phyloP scores from a whole-genome alignment of 2,329 filamentous ascomycete species.

The Aspergillus fijiensis region DNA sequence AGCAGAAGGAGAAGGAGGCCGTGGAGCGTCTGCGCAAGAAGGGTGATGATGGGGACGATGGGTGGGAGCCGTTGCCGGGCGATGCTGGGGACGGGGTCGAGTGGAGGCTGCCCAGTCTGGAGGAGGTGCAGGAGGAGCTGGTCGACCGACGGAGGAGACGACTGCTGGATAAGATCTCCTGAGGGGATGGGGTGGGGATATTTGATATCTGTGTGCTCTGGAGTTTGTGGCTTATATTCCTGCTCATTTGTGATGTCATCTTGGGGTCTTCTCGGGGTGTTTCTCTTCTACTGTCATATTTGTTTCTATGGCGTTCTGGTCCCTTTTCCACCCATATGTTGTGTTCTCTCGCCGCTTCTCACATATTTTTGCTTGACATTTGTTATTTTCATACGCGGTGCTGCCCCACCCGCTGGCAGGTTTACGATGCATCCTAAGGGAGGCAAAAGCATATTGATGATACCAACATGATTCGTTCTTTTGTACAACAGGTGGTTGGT shows the following conservation, averaged over 20 bases:
- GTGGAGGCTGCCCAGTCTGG: slow-evolving; percentile 81
- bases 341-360: not conserved
- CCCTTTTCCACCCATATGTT: slow-evolving; percentile 8
- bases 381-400: slow-evolving; percentile 7
- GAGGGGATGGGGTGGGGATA: slow-evolving; percentile 15
- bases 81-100: slow-evolving; percentile 77
- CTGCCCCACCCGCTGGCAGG: slow-evolving; percentile 12
- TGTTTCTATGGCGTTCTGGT: slow-evolving; percentile 22
- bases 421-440: slow-evolving; percentile 16
- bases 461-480: slow-evolving; percentile 21
- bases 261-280: not conserved
- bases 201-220: not conserved
- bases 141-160: slow-evolving; percentile 80
- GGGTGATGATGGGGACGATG: slow-evolving; percentile 60
- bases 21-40: slow-evolving; percentile 65
- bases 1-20: slow-evolving; percentile 78
- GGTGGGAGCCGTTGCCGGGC: slow-evolving; percentile 84
- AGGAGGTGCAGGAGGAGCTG: slow-evolving; percentile 92
- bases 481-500: slow-evolving; percentile 24
- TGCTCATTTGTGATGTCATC: slow-evolving; percentile 1
- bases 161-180: slow-evolving; percentile 75
- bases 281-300: slow-evolving; percentile 2
- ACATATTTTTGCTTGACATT: slow-evolving; percentile 2
- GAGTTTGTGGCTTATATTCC: slow-evolving; percentile 5
- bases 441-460: slow-evolving; percentile 18